A percentile compares a stretch with the other conserved stretches of the same genome.
phyloP scores from a whole-genome alignment of 2,329 filamentous ascomycete species.

The Talaromyces sp. region DNA sequence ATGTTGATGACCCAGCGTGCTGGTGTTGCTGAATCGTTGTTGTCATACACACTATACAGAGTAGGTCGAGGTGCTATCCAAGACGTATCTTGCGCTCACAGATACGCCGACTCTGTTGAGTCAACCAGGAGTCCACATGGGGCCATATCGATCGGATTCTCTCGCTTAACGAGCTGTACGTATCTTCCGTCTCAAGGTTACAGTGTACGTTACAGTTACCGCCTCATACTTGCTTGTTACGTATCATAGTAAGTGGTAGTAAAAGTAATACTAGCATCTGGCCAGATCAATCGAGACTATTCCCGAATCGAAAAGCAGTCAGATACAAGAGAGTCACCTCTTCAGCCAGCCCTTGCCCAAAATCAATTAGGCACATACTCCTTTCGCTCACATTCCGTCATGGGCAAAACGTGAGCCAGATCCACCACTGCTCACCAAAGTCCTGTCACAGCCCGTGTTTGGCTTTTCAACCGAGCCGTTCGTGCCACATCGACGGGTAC shows the following conservation, averaged over 20 bases:
- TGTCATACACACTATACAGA: neutral
- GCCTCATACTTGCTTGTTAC: no score
- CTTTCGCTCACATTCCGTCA: conserved; percentile 3
- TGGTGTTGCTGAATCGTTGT: conserved; percentile 7
- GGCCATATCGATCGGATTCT: conserved; percentile 3
- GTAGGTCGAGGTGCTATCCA: conserved; percentile 5
- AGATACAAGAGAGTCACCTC: neutral
- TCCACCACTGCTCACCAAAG: neutral
- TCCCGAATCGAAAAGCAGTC: neutral
- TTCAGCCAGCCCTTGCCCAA: conserved; percentile 16
- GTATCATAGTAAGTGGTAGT: no score
- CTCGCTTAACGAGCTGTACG: neutral
- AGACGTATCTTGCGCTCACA: neutral
- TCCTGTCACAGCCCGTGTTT: conserved; percentile 7
- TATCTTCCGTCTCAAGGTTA: neutral
- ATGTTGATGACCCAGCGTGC: conserved; percentile 5
- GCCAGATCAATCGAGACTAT: conserved; percentile 4
- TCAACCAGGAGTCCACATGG: neutral
- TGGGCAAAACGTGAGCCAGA: conserved; percentile 1
- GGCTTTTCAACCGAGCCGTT: conserved; percentile 10
- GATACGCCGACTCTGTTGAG: neutral
- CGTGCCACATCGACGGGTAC: conserved; percentile 9
- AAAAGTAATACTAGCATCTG: no score
- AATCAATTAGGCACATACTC: neutral
- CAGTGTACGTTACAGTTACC: neutral